Conservation (phyloP, 2,329 filamentous ascomycete genomes). For the Diplocarpon rosae region DNA sequence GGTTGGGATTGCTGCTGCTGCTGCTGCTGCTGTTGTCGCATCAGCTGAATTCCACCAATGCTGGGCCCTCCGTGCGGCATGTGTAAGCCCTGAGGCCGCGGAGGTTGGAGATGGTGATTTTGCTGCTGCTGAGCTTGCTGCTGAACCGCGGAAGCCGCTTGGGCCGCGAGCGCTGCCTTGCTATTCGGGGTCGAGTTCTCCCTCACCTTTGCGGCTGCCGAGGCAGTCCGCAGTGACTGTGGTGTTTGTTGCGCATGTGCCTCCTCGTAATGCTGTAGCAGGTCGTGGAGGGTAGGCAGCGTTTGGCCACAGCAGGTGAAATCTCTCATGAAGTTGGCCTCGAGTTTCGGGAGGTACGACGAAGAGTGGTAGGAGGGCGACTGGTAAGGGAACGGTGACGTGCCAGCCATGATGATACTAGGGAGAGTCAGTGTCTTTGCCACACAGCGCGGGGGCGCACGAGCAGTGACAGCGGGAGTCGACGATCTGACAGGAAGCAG, state of each 20-base stretch:
- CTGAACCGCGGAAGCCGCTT: conserved; percentile 31
- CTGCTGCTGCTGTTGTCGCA: too few relatives aligned
- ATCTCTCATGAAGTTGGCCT: conserved; percentile 95
- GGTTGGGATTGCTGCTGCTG: conserved; percentile 27
- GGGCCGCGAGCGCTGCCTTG: conserved; percentile 31
- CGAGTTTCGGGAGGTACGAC: conserved; percentile 90
- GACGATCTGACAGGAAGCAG: too few relatives aligned
- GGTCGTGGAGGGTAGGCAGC: conserved; percentile 82
- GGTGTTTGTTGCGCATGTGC: conserved; percentile 66
- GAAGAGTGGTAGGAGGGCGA: conserved; percentile 96
- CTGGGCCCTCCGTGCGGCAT: conserved; percentile 22
- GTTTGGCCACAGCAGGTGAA: conserved; percentile 91
- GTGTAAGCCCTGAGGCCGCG: conserved; percentile 20
- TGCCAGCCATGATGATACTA: conserved; percentile 92
- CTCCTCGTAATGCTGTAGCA: conserved; percentile 95
- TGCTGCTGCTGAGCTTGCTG: conserved; percentile 35
- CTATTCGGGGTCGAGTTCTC: conserved; percentile 35
- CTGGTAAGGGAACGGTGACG: conserved; percentile 81
- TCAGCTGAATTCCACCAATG: conserved; percentile 26
- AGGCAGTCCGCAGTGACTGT: conserved; percentile 33
- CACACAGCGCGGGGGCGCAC: conserved; percentile 16
- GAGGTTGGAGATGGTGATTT: conserved; percentile 15
- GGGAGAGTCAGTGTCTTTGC: conserved; percentile 16
- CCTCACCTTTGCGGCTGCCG: conserved; percentile 32
- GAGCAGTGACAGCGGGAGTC: too few relatives aligned